Evolutionary conservation across 2,329 filamentous ascomycete species (phyloP), one percentile per base, ranked within the genome.

Genomic region (Akanthomyces dipterigenus): DNA sequence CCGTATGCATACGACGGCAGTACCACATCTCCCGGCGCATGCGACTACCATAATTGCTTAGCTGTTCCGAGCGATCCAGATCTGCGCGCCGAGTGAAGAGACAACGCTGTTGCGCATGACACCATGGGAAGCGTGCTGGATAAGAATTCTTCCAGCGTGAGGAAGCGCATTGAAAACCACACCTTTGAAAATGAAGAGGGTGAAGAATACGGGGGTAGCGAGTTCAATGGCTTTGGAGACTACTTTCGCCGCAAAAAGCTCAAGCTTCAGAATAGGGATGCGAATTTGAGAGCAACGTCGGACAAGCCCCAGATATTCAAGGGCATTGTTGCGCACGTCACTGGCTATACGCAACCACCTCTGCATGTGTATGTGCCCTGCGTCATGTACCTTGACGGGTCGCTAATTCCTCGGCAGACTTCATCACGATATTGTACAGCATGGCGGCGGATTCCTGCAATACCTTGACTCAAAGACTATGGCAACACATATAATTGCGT

Each of bases 161-260:
- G 82, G 67, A 88, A 88, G 70, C 78, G 82, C 66, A 86, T 88
- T 64, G 81, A 85, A 60, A 70, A 70, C 18, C 85, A 96, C 74
- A 83, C 80, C 2, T 98, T 97, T 72, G 80, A 88, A 2, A 82
- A 89, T 69, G 92, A 97, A 71, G 83, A 83, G 26, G 93, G 95
- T 62, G 93, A 98, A 62, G 96, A 99, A 73, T 99, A 99, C 73
- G 87, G 88, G 62, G 85, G 81, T 2, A 97, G 92, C 64, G 85
- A 84, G 57, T 99, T 98, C 73, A 91, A 91, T 28, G 93, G 93
- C 9, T 96, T 98, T 69, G 76, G 81, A 26, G 93, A 98, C 70
- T 99, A 98, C 74, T 96, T 97, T 72, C 84, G 93, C 55, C 88
- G 93, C 61, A 99, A 99, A 79, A 97, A 96, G 80, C 87, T 96